Conservation (phyloP, 83 land plant species). For the Thuja plicata region DNA sequence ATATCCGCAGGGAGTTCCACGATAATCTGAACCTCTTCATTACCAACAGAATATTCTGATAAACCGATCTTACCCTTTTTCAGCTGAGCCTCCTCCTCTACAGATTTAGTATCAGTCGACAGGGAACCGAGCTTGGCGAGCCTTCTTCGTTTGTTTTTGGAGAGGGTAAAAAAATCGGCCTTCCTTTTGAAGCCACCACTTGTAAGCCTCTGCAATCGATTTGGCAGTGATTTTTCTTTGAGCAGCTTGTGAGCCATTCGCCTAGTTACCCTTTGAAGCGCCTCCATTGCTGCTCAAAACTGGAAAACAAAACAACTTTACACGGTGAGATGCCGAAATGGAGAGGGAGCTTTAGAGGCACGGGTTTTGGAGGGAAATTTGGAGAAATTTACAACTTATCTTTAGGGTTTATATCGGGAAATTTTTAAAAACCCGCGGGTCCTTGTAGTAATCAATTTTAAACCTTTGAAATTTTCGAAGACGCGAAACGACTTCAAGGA, state of each 20-base stretch:
- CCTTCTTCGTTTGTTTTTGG: not conserved
- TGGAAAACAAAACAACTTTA: not conserved
- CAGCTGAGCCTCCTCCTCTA: not conserved
- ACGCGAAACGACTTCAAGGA: too few relatives aligned
- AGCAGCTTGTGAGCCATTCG: constrained; percentile 6
- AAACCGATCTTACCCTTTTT: not conserved
- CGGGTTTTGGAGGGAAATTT: not conserved
- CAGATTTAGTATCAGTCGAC: not conserved
- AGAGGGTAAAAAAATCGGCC: not conserved
- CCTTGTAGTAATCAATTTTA: not conserved
- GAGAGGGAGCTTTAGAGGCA: not conserved
- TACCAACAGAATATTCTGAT: not conserved
- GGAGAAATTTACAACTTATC: not conserved
- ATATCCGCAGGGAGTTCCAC: not conserved
- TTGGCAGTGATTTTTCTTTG: not conserved
- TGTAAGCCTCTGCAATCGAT: not conserved
- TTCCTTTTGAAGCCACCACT: constrained; percentile 3
- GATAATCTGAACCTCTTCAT: not conserved
- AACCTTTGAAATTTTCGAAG: not conserved
- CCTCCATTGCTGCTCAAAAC: not conserved
- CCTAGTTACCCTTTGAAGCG: not conserved
- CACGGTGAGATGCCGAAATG: not conserved
- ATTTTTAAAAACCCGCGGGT: not conserved
- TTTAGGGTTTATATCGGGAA: not conserved
- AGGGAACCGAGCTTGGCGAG: not conserved